Evolutionary conservation across 2,329 filamentous ascomycete species (phyloP).

Genomic region (Juglanconis oblonga): DNA sequence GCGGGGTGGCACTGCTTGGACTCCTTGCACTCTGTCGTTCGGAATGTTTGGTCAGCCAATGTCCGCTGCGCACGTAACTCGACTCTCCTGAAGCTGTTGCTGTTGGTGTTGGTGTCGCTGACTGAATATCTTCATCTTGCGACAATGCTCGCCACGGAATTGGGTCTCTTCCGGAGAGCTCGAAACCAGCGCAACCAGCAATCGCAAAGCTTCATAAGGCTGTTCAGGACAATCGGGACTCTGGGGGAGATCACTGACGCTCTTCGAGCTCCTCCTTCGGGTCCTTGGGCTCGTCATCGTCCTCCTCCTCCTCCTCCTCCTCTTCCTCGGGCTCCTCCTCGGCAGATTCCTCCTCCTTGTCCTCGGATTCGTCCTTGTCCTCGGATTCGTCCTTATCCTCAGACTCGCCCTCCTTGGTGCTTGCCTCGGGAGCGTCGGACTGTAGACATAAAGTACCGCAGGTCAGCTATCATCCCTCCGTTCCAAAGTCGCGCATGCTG

Average conservation of each 20-base stretch:
- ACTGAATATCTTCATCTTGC: background rate
- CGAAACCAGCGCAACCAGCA: background rate
- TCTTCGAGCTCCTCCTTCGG: conserved; percentile 86
- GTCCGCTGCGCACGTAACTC: background rate
- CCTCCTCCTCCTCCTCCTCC: conserved; percentile 77
- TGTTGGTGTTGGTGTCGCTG: background rate
- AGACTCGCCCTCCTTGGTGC: conserved; percentile 27
- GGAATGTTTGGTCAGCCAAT: conserved; percentile 15
- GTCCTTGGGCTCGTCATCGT: conserved; percentile 79
- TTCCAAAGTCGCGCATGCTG: background rate
- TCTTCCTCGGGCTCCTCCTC: conserved; percentile 48
- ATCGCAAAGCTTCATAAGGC: background rate
- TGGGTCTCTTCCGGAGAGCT: no score
- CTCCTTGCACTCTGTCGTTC: conserved; percentile 77
- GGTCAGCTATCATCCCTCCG: background rate
- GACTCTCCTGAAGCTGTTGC: background rate
- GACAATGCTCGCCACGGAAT: no score
- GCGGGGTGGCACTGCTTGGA: conserved; percentile 78
- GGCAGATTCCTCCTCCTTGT: conserved; percentile 38
- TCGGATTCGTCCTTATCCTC: conserved; percentile 31
- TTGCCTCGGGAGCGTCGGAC: conserved; percentile 35
- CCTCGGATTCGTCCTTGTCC: conserved; percentile 49
- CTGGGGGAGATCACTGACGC: conserved; percentile 60
- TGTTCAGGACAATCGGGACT: background rate
- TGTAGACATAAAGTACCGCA: conserved; percentile 18